Base-by-base conservation (phyloP, 2,329 filamentous ascomycete genomes). In the Colletotrichum incanum region DNA sequence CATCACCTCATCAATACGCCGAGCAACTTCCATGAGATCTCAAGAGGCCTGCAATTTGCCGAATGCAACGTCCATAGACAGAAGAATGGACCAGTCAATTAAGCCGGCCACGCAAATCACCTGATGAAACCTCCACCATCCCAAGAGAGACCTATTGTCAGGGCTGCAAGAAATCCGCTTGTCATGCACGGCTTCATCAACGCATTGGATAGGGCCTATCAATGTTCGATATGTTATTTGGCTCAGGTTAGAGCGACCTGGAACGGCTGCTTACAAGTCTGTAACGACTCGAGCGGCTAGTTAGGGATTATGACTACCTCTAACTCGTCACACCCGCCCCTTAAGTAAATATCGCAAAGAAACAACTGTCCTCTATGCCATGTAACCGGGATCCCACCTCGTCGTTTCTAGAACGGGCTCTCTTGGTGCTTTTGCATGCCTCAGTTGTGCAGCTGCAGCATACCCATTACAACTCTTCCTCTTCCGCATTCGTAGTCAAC, bases 401-500 rank as follows among this genome's bases (percentile, higher is more conserved):
- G 54, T 31, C 20, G 8, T 39, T 39, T 56, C 34, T 56, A 56
- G 34, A 39, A 23, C 12, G 34, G 20, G 31, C 20, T 56, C 54
- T 23, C 34, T 39, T 23, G 31, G 31, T 37, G 18, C n/a, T 31
- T 39, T 37, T 7, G 54, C 54, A 23, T 28, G 37, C 26, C n/a
- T 43, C 37, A 59, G n/a, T 28, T 20, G 23, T 20, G 55, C 31
- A 26, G n/a, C 14, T 18, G n/a, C 45, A 50, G 18, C 34, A 50
- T n/a, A 11, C 23, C 28, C 34, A 54, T 72, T 37, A 73, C 28
- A 73, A 20, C 23, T 74, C 72, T 45, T 74, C 72, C 43, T 74
- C 72, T 8, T 74, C 72, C 7, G 28, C 60, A 23, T 68, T 50
- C 12, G 23, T 20, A 62, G 26, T 54, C 12, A 39, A 65, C 8